Base-by-base conservation (phyloP, 1,139 yeast genomes). In the Pichia sp. region DNA sequence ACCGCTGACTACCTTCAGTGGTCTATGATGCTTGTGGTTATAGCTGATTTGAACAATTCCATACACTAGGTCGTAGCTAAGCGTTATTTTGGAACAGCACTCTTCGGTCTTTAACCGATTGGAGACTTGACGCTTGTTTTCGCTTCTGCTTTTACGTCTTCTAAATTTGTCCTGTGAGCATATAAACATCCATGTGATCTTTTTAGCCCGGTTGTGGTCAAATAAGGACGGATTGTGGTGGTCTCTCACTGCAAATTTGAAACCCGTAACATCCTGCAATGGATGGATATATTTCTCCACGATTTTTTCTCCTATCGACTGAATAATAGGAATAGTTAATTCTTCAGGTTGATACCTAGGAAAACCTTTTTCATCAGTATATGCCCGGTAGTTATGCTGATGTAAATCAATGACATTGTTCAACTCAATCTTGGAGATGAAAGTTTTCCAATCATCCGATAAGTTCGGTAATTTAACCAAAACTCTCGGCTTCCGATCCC, bases 161-260 rank as follows among this genome's bases (percentile, higher is more conserved):
- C 71, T 67, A 7, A 67, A 61, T 51, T 66, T 69, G 57, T 75
- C 78, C 57, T 75, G 78, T 2, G 76, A 71, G 54, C 78, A 75
- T 23, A 75, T 69, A 57, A 72, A 74, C 71, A 70, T 70, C 66
- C 75, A 73, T 1, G 75, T 64, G 43, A 74, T 67, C 56, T 72
- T 74, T 53, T 72, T 73, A 4, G 72, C 65, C 54, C 70, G 71
- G 43, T 70, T 64, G 6, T 60, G 51, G 47, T 66, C 67, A 10
- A 54, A 49, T 26, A 67, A 50, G 26, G 61, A 56, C 11, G 69
- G 67, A 58, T 73, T 72, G 59, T 74, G 78, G 58, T 70, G 73
- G 58, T 75, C 78, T 51, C 78, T 63, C 10, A 74, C 71, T 0
- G 75, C 75, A 56, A 74, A 74, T 54, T 70, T 67, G 57, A 67